These are phyloP conservation scores for Psilocybe azurescens DNA, from an alignment of 768 basidiomycete species.

Conservation along the genomic window DNA sequence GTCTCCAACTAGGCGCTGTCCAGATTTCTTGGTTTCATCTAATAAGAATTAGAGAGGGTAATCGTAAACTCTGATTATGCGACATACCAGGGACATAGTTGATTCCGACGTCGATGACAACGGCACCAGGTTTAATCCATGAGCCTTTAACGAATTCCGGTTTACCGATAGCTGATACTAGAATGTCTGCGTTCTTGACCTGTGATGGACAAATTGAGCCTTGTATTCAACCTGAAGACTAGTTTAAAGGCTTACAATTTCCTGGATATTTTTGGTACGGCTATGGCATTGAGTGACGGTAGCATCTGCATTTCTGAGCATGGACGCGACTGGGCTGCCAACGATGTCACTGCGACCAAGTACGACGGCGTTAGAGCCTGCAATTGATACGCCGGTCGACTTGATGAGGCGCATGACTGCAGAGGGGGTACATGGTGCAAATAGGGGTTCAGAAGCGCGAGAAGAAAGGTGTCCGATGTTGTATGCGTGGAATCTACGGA, in stretches of 20 bases:
- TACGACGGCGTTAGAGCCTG: slow-evolving; percentile 87
- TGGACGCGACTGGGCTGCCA: slow-evolving; percentile 91
- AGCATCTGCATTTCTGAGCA: slow-evolving; percentile 89
- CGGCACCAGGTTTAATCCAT: slow-evolving; percentile 94
- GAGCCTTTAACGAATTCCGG: slow-evolving; percentile 89
- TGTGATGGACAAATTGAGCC: slow-evolving; percentile 30
- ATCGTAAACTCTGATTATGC: background rate
- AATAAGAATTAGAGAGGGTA: slow-evolving; percentile 1
- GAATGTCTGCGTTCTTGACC: slow-evolving; percentile 87
- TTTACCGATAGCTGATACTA: slow-evolving; percentile 97
- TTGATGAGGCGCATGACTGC: slow-evolving; percentile 92
- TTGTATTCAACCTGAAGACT: background rate
- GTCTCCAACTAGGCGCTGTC: slow-evolving; percentile 95
- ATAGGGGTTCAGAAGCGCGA: slow-evolving; percentile 86
- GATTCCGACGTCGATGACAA: slow-evolving; percentile 98
- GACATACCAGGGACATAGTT: slow-evolving; percentile 87
- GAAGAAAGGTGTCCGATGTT: slow-evolving; percentile 97
- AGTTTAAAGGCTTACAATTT: slow-evolving; percentile 58
- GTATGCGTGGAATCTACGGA: slow-evolving; percentile 90
- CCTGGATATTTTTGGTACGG: slow-evolving; percentile 79
- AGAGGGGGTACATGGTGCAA: slow-evolving; percentile 94
- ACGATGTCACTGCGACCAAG: slow-evolving; percentile 98
- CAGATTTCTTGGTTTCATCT: slow-evolving; percentile 93
- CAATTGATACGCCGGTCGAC: slow-evolving; percentile 76
- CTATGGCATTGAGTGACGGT: slow-evolving; percentile 99